Evolutionary conservation across 371 early-diverging fungal genomes (phyloP).

Genomic region (Mortierella sp.): DNA sequence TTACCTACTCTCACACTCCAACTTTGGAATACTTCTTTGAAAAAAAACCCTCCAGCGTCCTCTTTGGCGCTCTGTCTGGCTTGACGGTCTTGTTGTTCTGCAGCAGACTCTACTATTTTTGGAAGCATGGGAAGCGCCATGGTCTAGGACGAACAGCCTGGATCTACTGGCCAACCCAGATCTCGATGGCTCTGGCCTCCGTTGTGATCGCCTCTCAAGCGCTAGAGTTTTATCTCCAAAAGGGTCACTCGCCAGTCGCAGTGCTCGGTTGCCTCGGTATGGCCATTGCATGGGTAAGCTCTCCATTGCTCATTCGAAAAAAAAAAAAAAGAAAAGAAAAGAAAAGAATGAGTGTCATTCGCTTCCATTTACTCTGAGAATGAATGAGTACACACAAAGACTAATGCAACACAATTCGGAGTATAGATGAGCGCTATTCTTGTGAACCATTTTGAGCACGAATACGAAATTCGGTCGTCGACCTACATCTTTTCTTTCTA

Average conservation of each 20-base stretch:
- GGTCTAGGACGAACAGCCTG: conserved; percentile 30
- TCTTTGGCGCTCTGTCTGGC: conserved; percentile 19
- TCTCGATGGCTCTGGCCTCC: conserved; percentile 16
- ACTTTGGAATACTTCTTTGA: no score
- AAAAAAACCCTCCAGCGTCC: conserved; percentile 5
- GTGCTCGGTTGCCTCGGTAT: conserved; percentile 18
- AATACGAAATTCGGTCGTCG: conserved; percentile 27
- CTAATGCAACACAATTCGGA: no score
- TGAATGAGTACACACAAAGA: no score
- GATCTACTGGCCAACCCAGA: conserved; percentile 37
- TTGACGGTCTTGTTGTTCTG: not conserved
- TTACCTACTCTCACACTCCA: conserved; percentile 4
- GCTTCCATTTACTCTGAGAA: no score
- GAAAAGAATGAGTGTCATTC: no score
- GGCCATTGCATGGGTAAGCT: conserved; percentile 27
- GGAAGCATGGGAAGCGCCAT: conserved; percentile 1
- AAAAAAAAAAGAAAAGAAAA: not conserved
- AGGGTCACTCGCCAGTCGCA: not conserved
- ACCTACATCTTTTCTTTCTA: conserved; percentile 21
- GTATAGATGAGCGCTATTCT: conserved; percentile 14
- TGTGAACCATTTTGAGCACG: conserved; percentile 17
- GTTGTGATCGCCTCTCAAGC: not conserved
- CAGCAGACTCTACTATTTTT: conserved; percentile 5
- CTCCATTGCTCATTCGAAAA: not conserved
- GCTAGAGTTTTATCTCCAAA: not conserved